A percentile compares a stretch with the other conserved stretches of the same genome.
Evolutionary conservation across 1,284 basidiomycete species (phyloP).

Genomic region (Malassezia restricta): DNA sequence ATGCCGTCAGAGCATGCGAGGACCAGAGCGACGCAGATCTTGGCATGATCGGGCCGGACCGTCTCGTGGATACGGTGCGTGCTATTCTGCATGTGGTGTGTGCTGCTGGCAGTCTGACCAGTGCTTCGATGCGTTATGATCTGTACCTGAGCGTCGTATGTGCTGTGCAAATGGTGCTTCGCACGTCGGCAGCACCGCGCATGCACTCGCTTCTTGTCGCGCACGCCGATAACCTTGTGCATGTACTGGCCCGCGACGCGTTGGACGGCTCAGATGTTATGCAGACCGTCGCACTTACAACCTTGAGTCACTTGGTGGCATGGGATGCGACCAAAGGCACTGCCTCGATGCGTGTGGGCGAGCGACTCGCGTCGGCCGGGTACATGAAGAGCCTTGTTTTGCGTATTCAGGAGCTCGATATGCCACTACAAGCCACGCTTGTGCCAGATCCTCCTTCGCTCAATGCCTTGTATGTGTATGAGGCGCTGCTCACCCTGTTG

Average conservation of each 20-base stretch:
- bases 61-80: constrained; percentile 63
- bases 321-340: background rate
- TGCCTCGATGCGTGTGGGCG: constrained; percentile 41
- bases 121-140: constrained; percentile 88
- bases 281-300: constrained; percentile 83
- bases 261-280: constrained; percentile 89
- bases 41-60: constrained; percentile 17
- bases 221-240: constrained; percentile 59
- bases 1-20: constrained; percentile 53
- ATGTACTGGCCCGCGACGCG: constrained; percentile 72
- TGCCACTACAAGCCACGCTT: constrained; percentile 64
- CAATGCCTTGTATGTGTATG: constrained; percentile 85
- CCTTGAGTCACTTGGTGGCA: constrained; percentile 58
- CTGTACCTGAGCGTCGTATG: constrained; percentile 53
- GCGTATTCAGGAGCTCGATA: constrained; percentile 70
- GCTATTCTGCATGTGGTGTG: constrained; percentile 64
- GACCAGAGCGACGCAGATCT: constrained; percentile 49
- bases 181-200: constrained; percentile 45
- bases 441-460: constrained; percentile 84
- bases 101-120: constrained; percentile 53
- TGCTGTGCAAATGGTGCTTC: constrained; percentile 63
- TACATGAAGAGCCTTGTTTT: constrained; percentile 71
- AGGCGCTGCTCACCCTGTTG: constrained; percentile 80
- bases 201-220: constrained; percentile 53
- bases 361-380: constrained; percentile 62